Evolutionary conservation across 2,329 filamentous ascomycete species (phyloP), one percentile per base, ranked within the genome.

Genomic region (Stagonosporopsis rhizophila): DNA sequence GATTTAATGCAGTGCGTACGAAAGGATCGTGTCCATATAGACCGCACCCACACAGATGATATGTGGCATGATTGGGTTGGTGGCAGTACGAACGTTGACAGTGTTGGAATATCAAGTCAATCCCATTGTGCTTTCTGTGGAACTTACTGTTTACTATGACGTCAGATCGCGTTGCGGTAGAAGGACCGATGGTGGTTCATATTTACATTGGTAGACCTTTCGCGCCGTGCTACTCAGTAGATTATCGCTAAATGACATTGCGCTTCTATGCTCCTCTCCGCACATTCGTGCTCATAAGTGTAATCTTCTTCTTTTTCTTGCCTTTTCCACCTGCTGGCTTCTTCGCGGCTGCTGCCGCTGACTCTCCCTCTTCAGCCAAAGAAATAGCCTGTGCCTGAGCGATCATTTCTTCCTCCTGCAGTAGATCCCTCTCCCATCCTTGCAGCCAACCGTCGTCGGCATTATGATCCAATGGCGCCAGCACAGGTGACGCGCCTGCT

Each of bases 381-480:
- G 75, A 76, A 63, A 77, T 59, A 4, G 74, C 71, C 55, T 81
- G 79, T 6, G 81, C 79, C 54, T 82, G 80, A 4, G 81, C 81
- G 14, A 85, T 75, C 42, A 85, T 62, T 41, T 78, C 75, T 41
- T 78, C 75, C 45, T 85, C 80, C 47, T 92, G 89, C 52, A 87
- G 80, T 15, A 96, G 73, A 53, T 96, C 86, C 54, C 89, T 87
- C 68, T 96, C 91, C 88, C 88, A 91, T 1, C 88, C 91, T 66
- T 90, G 88, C 15, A 94, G 79, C 93, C 93, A 97, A 0, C 93
- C 94, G 72, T 97, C 93, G 59, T 92, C 86, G 2, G 75, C 78
- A 8, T 66, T 60, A 57, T 72, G 72, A 6, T 75, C 68, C 51
- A 76, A 67, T 3, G 77, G 75, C 25, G 76, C 76, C 25, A 86